These are phyloP conservation scores for Chlamydomonas incerta DNA, from an alignment of 139 green algal species.

Conservation along the genomic window DNA sequence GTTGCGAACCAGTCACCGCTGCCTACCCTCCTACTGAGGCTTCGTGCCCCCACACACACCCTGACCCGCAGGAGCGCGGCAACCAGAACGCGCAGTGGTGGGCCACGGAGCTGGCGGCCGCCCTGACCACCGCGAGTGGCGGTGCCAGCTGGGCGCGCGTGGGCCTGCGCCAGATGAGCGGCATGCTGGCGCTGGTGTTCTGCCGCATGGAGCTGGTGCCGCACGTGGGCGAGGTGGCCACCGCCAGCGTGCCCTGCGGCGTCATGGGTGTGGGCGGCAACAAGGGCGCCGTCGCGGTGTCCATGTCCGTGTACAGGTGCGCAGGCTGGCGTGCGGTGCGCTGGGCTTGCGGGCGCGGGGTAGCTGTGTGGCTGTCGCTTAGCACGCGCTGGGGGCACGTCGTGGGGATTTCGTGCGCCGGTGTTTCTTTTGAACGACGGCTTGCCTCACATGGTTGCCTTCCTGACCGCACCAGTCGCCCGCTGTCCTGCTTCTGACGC, in stretches of 20 bases:
- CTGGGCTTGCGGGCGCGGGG: too few species aligned
- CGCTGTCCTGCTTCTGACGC: not conserved
- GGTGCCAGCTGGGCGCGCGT: conserved; percentile 63
- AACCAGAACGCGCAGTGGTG: conserved; percentile 85
- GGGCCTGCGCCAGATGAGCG: conserved; percentile 88
- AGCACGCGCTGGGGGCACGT: too few species aligned
- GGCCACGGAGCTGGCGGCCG: conserved; percentile 52
- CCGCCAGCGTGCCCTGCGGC: conserved; percentile 87
- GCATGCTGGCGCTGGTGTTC: conserved; percentile 85
- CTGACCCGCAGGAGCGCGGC: conserved; percentile 69
- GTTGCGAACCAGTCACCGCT: too few species aligned
- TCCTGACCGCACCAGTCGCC: too few species aligned
- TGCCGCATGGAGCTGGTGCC: conserved; percentile 13
- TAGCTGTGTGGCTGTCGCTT: too few species aligned
- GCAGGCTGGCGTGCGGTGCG: not conserved
- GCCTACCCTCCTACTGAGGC: too few species aligned
- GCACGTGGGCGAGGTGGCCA: conserved; percentile 84
- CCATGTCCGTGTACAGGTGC: conserved; percentile 85
- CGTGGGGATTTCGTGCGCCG: too few species aligned
- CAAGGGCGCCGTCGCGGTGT: conserved; percentile 93
- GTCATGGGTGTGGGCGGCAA: conserved; percentile 94
- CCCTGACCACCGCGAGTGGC: conserved; percentile 42
- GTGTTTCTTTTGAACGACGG: too few species aligned
- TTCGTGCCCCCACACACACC: too few species aligned
- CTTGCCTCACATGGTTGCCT: too few species aligned